Base-by-base conservation (phyloP, 192 early-diverging fungal genomes). In the Coemansia sp. region DNA sequence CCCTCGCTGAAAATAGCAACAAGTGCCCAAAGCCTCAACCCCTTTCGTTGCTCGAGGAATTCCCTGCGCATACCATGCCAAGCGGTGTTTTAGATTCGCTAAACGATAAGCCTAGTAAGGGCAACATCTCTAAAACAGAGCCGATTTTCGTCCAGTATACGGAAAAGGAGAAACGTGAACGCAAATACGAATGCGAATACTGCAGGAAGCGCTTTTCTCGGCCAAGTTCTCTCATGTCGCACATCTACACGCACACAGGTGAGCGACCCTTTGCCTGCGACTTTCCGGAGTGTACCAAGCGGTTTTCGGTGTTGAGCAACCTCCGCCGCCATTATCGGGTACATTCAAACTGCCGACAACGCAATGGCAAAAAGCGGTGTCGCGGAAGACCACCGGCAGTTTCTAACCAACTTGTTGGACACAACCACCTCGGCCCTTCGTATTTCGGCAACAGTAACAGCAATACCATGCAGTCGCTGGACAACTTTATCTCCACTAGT, bases 281-380 rank as follows among this genome's bases (percentile, higher is more conserved):
- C 21, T 67, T 65, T 37, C 66, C 70, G 3, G 72, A 63, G 10
- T 93, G 91, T 59, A 87, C 85, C 18, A 85, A 88, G 57, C 84
- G 86, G 55, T 93, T 93, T 69, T 89, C 88, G 12, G 91, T 93
- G 21, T 86, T 87, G 51, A 91, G 89, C 59, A 93, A 93, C 40
- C 87, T 92, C 68, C 84, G 91, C 18, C 85, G 91, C 20, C 91
- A 93, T 77, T 58, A 67, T 40, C 64, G 71, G 16, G 78, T 80
- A 20, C 78, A 80, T 25, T 51, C 71, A 10, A 65, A 68, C 16
- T 45, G 61, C 39, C 52, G 52, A 5, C 39, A 29, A 15, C 46
- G 43, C 33, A 40, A 49, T 20, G 48, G 49, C 29, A 40, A 16
- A 28, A 48, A 48, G 23, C 59, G 68, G 9, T 20, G 10, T 20